Base-by-base conservation (phyloP, 345 rosid species). In the Eucalyptus albens region DNA sequence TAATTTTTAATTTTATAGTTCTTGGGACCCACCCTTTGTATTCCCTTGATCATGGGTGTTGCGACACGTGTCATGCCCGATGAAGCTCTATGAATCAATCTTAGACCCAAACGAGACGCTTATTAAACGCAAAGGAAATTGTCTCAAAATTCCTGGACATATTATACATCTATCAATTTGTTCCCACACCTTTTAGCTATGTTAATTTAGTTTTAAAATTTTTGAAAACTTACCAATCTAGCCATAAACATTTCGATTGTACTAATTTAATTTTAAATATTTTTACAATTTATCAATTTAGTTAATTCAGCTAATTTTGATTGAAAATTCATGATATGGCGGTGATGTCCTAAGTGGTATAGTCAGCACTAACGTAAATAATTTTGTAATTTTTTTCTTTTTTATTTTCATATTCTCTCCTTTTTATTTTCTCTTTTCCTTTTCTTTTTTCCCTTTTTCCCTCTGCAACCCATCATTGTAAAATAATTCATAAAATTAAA, bases 311-410 rank as follows among this genome's bases (percentile, higher is more conserved):
- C 13, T 1, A 56, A 10, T 56, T 10, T 56, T 2, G 3, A 56
- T 24, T 0, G 0, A 56, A 56, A 56, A 24, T 56, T 2, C 1
- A 56, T 56, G 0, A 56, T 1, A 56, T 24, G 5, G 2, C 0
- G 0, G 0, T 0, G 0, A 1, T 53, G 0, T 53, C 26, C 59
- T 53, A 53, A 4, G 27, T 24, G 3, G 3, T 56, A 24, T 10
- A 2, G 6, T 56, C 0, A 2, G 0, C 29, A 22, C 1, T 2
- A 2, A 56, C 0, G 0, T 24, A 0, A 5, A 56, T 24, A 56
- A 5, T 10, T 56, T 56, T 9, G 1, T 5, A 56, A 7, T 19
- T 56, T 56, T 8, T 19, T 53, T 19, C 1, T 8, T 24, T 55
- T 56, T 56, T 1, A 17, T 19, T 53, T 19, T 53, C 2, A 0